Conservation (phyloP, 768 basidiomycete species). For the Boletus sensibilis region DNA sequence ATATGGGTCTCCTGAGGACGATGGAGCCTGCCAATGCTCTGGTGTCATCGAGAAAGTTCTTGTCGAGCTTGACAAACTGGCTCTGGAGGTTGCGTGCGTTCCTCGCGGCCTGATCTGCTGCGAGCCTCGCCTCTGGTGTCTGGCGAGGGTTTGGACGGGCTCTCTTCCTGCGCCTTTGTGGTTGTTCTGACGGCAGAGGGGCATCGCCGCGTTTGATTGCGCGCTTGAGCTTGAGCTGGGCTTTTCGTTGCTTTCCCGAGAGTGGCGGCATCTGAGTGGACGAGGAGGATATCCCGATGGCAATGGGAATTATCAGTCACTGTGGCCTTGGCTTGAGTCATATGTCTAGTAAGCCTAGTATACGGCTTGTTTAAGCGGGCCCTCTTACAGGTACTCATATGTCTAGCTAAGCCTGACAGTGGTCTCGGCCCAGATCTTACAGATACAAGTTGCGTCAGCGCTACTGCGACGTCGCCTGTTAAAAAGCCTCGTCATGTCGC, state of each 20-base stretch:
- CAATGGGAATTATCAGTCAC: background rate
- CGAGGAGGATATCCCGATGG: background rate
- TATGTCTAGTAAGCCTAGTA: too few species aligned
- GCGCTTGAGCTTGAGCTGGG: conserved; percentile 72
- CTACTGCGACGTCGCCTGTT: too few species aligned
- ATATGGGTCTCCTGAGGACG: conserved; percentile 57
- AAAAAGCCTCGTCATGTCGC: background rate
- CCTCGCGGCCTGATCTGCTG: conserved; percentile 36
- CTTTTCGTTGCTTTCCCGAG: conserved; percentile 69
- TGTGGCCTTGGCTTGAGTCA: too few species aligned
- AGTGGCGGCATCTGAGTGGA: conserved; percentile 21
- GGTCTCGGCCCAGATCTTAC: too few species aligned
- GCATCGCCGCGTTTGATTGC: conserved; percentile 82
- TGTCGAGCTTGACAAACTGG: conserved; percentile 62
- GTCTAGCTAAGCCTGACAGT: too few species aligned
- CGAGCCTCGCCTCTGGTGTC: conserved; percentile 3
- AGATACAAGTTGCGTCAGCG: too few species aligned
- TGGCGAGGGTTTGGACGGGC: background rate
- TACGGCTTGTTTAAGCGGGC: too few species aligned
- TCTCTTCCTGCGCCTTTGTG: conserved; percentile 10
- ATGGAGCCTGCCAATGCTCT: conserved; percentile 53
- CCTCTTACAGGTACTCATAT: too few species aligned
- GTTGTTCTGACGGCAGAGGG: conserved; percentile 32
- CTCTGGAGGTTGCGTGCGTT: conserved; percentile 61
- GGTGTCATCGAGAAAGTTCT: conserved; percentile 58